phyloP scores from a whole-genome alignment of 495 filamentous ascomycete species.

The Amorphotheca resinae region DNA sequence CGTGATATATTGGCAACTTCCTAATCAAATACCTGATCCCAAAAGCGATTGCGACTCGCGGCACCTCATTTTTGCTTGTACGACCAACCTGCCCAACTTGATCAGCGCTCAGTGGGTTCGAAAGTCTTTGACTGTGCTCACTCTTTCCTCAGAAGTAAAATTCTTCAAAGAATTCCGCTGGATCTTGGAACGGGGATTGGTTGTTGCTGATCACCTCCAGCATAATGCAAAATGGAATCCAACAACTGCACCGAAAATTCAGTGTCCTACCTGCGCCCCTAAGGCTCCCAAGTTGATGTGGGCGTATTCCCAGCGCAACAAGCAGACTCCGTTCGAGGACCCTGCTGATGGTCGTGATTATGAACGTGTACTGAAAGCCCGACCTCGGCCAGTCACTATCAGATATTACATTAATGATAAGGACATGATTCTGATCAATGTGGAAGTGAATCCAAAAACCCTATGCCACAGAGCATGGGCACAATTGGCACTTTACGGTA shows the following conservation, averaged over 20 bases:
- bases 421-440: constrained; percentile 23
- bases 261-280: constrained; percentile 25
- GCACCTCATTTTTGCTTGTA: not conserved
- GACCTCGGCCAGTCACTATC: constrained; percentile 35
- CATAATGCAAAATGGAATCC: constrained; percentile 3
- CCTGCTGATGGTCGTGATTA: constrained; percentile 22
- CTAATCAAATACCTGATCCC: too few relatives aligned
- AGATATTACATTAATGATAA: constrained; percentile 25
- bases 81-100: not conserved
- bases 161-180: constrained; percentile 21
- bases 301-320: constrained; percentile 7
- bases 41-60: not conserved
- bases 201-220: constrained; percentile 7
- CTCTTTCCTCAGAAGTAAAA: not conserved
- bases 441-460: constrained; percentile 42
- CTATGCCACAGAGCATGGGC: constrained; percentile 43
- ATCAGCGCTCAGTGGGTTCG: not conserved
- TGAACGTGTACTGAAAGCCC: constrained; percentile 27
- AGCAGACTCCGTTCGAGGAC: constrained; percentile 24
- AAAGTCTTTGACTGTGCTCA: not conserved
- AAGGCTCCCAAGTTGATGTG: constrained; percentile 22
- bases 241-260: constrained; percentile 3
- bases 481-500: not conserved
- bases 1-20: not conserved
- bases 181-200: constrained; percentile 23